Evolutionary conservation across 805 yeast genomes (phyloP).

Genomic region (Isabelozyma pseudorhagii): DNA sequence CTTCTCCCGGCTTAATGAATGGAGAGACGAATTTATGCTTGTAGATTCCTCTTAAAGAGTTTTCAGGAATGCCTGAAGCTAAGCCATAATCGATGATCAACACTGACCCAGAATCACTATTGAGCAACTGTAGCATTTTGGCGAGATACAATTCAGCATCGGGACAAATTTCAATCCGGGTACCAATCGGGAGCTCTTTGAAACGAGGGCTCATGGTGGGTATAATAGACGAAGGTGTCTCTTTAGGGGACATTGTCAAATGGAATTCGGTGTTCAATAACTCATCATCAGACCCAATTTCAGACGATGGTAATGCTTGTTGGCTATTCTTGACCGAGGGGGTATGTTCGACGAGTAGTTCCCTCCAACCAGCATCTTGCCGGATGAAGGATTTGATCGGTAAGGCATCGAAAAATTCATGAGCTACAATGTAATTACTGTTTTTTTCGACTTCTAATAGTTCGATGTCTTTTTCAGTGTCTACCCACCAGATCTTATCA

Average conservation of each 20-base stretch:
- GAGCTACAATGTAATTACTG: conserved; percentile 66
- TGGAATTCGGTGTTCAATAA: conserved; percentile 43
- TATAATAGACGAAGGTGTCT: conserved; percentile 59
- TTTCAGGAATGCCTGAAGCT: conserved; percentile 57
- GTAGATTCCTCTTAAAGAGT: conserved; percentile 69
- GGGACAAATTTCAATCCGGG: conserved; percentile 71
- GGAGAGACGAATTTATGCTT: conserved; percentile 75
- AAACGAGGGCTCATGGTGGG: conserved; percentile 53
- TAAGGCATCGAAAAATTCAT: conserved; percentile 84
- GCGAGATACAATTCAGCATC: conserved; percentile 60
- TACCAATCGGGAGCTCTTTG: conserved; percentile 47
- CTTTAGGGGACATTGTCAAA: conserved; percentile 53
- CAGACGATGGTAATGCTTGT: conserved; percentile 18
- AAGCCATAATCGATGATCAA: conserved; percentile 80
- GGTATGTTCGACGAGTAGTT: conserved; percentile 61
- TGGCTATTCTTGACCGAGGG: conserved; percentile 35
- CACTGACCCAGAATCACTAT: conserved; percentile 56
- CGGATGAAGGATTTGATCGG: conserved; percentile 70
- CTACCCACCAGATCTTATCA: conserved; percentile 54
- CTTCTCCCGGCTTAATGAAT: conserved; percentile 70
- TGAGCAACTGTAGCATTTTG: conserved; percentile 48
- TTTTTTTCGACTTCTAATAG: conserved; percentile 6
- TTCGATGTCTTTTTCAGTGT: conserved; percentile 49
- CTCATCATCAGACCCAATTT: conserved; percentile 7
- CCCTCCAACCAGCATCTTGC: conserved; percentile 75